These are phyloP conservation scores for Phytophthora fragariae DNA, from an alignment of 352 stramenopile genomes.

Conservation along the genomic window DNA sequence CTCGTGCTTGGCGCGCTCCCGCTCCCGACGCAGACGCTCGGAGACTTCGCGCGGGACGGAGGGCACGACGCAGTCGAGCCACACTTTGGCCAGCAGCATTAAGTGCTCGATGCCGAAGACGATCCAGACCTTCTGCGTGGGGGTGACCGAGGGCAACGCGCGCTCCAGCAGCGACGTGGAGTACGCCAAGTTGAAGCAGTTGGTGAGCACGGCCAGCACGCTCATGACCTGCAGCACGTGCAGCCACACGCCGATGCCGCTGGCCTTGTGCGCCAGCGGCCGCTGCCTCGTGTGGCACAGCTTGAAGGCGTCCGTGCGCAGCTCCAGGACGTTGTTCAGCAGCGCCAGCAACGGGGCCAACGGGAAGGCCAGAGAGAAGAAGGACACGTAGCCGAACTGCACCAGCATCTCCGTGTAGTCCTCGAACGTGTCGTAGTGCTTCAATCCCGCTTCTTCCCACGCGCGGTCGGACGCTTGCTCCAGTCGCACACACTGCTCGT, in stretches of 20 bases:
- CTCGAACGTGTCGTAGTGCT: constrained; percentile 94
- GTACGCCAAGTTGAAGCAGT: constrained; percentile 94
- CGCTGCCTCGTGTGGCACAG: constrained; percentile 93
- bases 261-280: constrained; percentile 93
- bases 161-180: constrained; percentile 77
- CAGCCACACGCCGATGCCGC: constrained; percentile 91
- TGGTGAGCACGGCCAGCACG: constrained; percentile 95
- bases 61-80: constrained; percentile 66
- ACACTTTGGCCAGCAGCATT: constrained; percentile 72
- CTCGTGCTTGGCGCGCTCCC: constrained; percentile 73
- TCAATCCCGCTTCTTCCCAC: constrained; percentile 93
- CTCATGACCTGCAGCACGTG: constrained; percentile 95
- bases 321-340: constrained; percentile 93
- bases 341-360: constrained; percentile 94
- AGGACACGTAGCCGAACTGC: constrained; percentile 96
- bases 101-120: constrained; percentile 81
- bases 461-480: constrained; percentile 81
- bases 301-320: constrained; percentile 96
- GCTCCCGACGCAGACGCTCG: constrained; percentile 59
- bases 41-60: constrained; percentile 62
- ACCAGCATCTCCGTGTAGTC: constrained; percentile 96
- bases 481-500: constrained; percentile 81
- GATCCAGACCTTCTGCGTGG: constrained; percentile 77
- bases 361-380: constrained; percentile 95
- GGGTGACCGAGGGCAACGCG: constrained; percentile 39